A percentile compares a stretch with the other conserved stretches of the same genome.
phyloP scores from a whole-genome alignment of 1,284 basidiomycete genomes.

The Pterulicium gracile region DNA sequence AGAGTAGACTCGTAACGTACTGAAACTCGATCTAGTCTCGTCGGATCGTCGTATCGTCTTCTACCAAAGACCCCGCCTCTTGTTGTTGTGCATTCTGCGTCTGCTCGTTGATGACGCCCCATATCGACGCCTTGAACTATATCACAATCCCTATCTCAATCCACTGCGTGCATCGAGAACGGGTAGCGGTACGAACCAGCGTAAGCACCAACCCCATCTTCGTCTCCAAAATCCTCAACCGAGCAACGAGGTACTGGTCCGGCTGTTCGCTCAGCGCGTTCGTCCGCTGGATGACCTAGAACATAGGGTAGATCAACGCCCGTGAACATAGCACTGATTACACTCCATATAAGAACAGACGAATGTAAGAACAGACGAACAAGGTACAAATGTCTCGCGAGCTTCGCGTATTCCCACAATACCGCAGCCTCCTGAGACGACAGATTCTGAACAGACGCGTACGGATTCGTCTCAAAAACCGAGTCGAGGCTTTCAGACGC shows the following conservation, averaged over 20 bases:
- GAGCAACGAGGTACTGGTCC: slow-evolving; percentile 67
- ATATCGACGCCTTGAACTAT: slow-evolving; percentile 91
- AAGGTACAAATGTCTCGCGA: neutral
- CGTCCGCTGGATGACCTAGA: slow-evolving; percentile 46
- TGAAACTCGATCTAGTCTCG: slow-evolving; percentile 21
- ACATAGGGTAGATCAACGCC: neutral
- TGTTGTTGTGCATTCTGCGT: slow-evolving; percentile 31
- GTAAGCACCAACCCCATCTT: slow-evolving; percentile 94
- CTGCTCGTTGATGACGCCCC: slow-evolving; percentile 88
- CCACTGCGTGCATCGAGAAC: too few species aligned
- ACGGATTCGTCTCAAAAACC: slow-evolving; percentile 27
- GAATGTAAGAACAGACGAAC: neutral
- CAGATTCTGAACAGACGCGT: slow-evolving; percentile 32
- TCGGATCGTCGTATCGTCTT: slow-evolving; percentile 24
- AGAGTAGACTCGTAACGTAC: too few species aligned
- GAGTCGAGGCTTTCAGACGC: slow-evolving; percentile 12
- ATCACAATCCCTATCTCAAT: slow-evolving; percentile 9
- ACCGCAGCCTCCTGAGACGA: slow-evolving; percentile 43
- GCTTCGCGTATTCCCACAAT: slow-evolving; percentile 48
- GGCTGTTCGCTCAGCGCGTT: slow-evolving; percentile 55
- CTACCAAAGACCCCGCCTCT: slow-evolving; percentile 17
- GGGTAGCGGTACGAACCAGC: slow-evolving; percentile 39
- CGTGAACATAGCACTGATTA: neutral
- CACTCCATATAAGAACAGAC: neutral
- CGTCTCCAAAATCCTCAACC: slow-evolving; percentile 76